Conservation (phyloP, 441 rosid species). For the Mallotus repandus region DNA sequence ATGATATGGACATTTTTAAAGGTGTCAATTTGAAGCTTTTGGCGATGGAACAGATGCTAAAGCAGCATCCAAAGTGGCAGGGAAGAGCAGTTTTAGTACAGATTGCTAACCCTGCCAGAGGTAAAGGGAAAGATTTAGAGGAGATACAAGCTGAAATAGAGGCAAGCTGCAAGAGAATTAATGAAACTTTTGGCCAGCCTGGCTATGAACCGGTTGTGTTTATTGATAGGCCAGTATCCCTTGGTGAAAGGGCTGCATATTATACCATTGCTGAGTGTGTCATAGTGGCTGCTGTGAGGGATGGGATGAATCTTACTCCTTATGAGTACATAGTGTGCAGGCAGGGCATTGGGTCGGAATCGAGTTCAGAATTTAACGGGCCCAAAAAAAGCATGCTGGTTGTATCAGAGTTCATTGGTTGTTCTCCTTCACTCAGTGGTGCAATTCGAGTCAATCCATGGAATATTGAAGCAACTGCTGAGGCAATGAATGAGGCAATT, state of each 20-base stretch:
- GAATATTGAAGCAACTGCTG: constrained; percentile 66
- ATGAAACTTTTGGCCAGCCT: constrained; percentile 52
- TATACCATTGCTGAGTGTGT: constrained; percentile 69
- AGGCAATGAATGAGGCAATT: constrained; percentile 74
- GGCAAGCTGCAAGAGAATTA: constrained; percentile 62
- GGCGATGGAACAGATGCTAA: constrained; percentile 77
- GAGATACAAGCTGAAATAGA: constrained; percentile 63
- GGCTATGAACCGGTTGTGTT: constrained; percentile 69
- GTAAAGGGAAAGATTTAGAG: constrained; percentile 64
- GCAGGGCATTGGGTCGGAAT: constrained; percentile 52
- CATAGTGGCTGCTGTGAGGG: constrained; percentile 80
- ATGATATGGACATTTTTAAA: constrained; percentile 81
- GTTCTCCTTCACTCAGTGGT: constrained; percentile 81
- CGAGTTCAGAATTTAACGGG: constrained; percentile 37
- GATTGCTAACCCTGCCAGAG: constrained; percentile 74
- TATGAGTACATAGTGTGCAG: constrained; percentile 73
- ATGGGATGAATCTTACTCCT: constrained; percentile 83
- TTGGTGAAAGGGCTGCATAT: constrained; percentile 66
- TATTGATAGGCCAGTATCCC: constrained; percentile 60
- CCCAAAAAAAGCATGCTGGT: constrained; percentile 77
- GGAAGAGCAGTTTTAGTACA: constrained; percentile 72
- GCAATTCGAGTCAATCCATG: constrained; percentile 79
- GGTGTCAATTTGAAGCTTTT: constrained; percentile 71
- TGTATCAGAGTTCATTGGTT: constrained; percentile 77
- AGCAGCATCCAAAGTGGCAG: constrained; percentile 73